phyloP scores from a whole-genome alignment of 352 stramenopile species.

The Globisporangium megalacanthum region DNA sequence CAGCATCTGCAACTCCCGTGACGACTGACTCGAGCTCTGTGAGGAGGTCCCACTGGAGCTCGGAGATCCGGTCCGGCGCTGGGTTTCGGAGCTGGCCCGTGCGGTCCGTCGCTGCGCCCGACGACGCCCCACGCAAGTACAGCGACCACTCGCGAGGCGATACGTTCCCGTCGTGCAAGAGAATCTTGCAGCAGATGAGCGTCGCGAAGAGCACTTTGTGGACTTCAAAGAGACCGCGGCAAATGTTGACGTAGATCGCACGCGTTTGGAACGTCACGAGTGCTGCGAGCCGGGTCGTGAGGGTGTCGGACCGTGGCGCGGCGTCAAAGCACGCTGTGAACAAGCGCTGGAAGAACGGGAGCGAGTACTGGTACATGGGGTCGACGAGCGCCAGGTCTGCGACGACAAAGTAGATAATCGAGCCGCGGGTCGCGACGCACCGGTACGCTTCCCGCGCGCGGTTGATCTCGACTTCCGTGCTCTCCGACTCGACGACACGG shows the following conservation, averaged over 20 bases:
- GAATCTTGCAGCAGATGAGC: conserved; percentile 90
- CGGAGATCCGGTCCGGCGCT: conserved; percentile 49
- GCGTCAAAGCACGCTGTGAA: conserved; percentile 83
- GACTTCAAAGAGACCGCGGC: conserved; percentile 92
- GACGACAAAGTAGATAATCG: conserved; percentile 94
- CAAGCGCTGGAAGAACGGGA: conserved; percentile 93
- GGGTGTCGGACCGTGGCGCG: conserved; percentile 71
- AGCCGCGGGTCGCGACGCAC: conserved; percentile 85
- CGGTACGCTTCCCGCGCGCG: conserved; percentile 89
- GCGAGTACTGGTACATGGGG: conserved; percentile 94
- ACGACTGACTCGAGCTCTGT: conserved; percentile 64
- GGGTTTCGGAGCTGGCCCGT: conserved; percentile 44
- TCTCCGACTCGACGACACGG: conserved; percentile 87
- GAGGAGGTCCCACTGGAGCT: conserved; percentile 81
- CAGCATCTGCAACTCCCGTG: conserved; percentile 18
- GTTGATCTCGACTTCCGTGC: conserved; percentile 88
- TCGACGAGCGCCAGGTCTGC: conserved; percentile 89
- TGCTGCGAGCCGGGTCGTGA: conserved; percentile 80
- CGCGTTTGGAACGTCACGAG: conserved; percentile 89
- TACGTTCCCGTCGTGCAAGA: conserved; percentile 71
- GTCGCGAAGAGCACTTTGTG: conserved; percentile 96
- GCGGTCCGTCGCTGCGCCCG: conserved; percentile 52
- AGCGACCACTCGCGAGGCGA: conserved; percentile 65
- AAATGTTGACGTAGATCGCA: conserved; percentile 94
- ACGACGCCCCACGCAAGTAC: conserved; percentile 40